These are phyloP conservation scores for Stephania yunnanensis DNA, from an alignment of 164 flowering plant genomes.

Conservation along the genomic window DNA sequence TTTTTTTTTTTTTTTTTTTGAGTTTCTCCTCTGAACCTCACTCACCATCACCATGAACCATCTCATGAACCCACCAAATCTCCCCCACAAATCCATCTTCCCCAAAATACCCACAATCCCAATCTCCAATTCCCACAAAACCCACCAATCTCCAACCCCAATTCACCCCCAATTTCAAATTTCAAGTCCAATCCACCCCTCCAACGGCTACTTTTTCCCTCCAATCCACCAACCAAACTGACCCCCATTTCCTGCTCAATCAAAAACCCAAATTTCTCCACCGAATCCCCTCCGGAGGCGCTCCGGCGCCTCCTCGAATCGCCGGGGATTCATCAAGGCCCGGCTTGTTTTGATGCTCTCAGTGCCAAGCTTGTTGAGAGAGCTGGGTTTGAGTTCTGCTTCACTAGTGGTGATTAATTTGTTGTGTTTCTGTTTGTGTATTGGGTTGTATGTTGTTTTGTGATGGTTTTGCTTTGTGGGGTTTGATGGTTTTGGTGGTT, in stretches of 20 bases:
- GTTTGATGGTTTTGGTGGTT: neutral
- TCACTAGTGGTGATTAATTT: constrained; percentile 56
- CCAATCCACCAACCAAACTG: neutral
- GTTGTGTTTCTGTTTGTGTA: too few relatives aligned
- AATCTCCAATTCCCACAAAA: constrained; percentile 5
- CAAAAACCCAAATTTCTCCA: neutral
- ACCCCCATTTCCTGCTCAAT: constrained; percentile 14
- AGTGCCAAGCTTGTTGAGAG: constrained; percentile 81
- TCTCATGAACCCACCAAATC: constrained; percentile 16
- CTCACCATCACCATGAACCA: neutral
- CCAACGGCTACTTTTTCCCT: too few relatives aligned
- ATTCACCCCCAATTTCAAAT: constrained; percentile 7
- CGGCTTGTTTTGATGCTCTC: constrained; percentile 91
- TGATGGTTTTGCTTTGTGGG: neutral
- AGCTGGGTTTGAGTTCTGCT: constrained; percentile 75
- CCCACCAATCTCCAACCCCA: neutral
- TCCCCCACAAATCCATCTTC: constrained; percentile 12
- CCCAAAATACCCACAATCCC: neutral
- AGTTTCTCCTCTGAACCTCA: too few relatives aligned
- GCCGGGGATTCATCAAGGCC: constrained; percentile 84
- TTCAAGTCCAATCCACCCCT: constrained; percentile 12
- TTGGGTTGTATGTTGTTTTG: neutral
- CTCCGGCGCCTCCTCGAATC: constrained; percentile 61
- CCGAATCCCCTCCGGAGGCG: constrained; percentile 43
- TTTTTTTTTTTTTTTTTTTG: too few relatives aligned